phyloP scores from a whole-genome alignment of 306 rosid genomes.

The Cercis canadensis region DNA sequence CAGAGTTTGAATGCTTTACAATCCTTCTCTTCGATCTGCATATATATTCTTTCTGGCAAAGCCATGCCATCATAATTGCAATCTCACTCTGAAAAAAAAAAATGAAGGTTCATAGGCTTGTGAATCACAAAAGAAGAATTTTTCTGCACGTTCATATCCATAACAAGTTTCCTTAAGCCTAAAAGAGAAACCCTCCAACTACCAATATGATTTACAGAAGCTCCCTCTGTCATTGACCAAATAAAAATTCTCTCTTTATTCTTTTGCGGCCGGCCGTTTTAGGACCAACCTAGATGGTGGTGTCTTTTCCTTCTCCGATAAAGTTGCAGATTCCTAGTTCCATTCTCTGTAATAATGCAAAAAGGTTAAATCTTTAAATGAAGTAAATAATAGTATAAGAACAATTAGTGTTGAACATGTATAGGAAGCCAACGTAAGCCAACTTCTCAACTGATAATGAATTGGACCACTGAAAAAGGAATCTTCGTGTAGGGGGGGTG shows the following conservation, averaged over 20 bases:
- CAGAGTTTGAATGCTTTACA: not conserved
- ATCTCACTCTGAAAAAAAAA: no score
- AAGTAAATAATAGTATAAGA: not conserved
- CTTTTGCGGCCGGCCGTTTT: constrained; percentile 33
- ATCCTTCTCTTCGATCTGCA: not conserved
- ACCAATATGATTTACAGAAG: constrained; percentile 8
- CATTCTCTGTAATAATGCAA: constrained; percentile 20
- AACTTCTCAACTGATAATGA: constrained; percentile 41
- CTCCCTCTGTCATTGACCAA: constrained; percentile 29
- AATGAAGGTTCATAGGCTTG: no score
- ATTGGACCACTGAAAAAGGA: constrained; percentile 52
- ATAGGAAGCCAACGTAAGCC: not conserved
- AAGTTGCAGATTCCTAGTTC: constrained; percentile 46
- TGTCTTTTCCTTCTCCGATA: constrained; percentile 26
- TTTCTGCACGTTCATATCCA: not conserved
- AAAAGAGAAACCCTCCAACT: not conserved
- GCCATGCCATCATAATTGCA: no score
- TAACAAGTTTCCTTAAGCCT: constrained; percentile 7
- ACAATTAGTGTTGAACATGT: constrained; percentile 1
- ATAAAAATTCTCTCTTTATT: constrained; percentile 32
- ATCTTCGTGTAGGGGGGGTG: constrained; percentile 31
- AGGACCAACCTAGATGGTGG: constrained; percentile 47
- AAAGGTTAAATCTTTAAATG: constrained; percentile 11
- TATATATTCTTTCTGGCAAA: no score
- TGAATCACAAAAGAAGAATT: not conserved